A percentile compares a stretch with the other conserved stretches of the same genome.
Evolutionary conservation across 2,329 filamentous ascomycete genomes (phyloP).

Genomic region (Sclerotiophoma versabilis): DNA sequence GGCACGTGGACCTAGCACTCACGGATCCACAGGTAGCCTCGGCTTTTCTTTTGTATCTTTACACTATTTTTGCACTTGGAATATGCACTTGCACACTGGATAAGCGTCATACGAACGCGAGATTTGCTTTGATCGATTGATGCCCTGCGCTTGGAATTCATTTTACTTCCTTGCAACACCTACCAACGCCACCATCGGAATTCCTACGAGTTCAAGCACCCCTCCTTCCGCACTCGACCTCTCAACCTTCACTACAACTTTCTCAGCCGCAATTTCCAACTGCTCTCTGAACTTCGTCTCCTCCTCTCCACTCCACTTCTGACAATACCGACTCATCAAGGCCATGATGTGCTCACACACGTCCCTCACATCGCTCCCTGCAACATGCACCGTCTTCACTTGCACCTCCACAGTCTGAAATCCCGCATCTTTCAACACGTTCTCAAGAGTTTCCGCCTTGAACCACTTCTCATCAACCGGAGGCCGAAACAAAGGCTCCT

Average conservation of each 20-base stretch:
- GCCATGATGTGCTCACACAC: constrained; percentile 6
- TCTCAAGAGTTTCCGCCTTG: constrained; percentile 7
- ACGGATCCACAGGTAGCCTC: too few species aligned
- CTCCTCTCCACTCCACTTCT: not conserved
- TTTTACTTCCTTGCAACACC: not conserved
- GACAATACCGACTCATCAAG: not conserved
- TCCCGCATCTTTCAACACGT: constrained; percentile 8
- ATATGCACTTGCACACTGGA: too few species aligned
- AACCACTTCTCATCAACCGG: constrained; percentile 25
- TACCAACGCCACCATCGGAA: constrained; percentile 3
- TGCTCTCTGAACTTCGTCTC: not conserved
- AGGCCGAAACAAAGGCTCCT: constrained; percentile 12
- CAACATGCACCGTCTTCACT: constrained; percentile 17
- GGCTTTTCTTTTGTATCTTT: too few species aligned
- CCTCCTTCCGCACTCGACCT: not conserved
- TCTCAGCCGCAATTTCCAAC: not conserved
- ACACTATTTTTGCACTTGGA: too few species aligned
- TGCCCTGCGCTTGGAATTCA: too few species aligned
- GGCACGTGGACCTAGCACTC: too few species aligned
- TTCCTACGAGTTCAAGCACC: not conserved
- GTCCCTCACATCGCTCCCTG: constrained; percentile 8
- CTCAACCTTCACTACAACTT: not conserved
- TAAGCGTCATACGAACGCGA: too few species aligned
- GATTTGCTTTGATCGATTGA: too few species aligned
- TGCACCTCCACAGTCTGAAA: constrained; percentile 18